These are phyloP conservation scores for Metschnikowia corniflorae DNA, from an alignment of 805 yeast species.

Conservation along the genomic window DNA sequence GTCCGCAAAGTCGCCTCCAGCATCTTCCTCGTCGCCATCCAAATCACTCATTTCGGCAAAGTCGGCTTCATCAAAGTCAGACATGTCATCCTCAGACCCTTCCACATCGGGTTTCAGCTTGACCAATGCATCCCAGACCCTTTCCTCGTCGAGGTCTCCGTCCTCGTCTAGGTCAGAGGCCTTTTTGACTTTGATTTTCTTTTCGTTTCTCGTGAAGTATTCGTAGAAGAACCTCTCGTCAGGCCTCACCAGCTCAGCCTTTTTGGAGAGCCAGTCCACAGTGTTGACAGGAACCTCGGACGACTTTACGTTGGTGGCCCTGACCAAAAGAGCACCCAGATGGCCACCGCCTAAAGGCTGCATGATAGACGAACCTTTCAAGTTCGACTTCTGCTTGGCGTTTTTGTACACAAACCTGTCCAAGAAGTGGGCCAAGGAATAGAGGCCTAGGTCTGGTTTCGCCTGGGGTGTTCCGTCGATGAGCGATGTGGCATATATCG, in stretches of 20 bases:
- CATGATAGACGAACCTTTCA: constrained; percentile 93
- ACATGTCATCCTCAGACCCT: constrained; percentile 27
- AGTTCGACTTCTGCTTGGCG: constrained; percentile 68
- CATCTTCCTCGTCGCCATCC: constrained; percentile 30
- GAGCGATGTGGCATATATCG: constrained; percentile 69
- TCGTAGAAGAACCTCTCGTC: constrained; percentile 87
- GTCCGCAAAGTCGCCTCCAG: constrained; percentile 17
- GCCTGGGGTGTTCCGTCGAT: constrained; percentile 47
- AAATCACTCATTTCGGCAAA: constrained; percentile 32
- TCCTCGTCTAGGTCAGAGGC: constrained; percentile 26
- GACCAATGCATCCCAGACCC: constrained; percentile 77
- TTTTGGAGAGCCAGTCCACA: constrained; percentile 74
- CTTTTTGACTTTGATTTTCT: constrained; percentile 26
- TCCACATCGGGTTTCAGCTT: constrained; percentile 71
- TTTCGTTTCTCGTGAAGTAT: constrained; percentile 66
- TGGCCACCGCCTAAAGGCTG: constrained; percentile 92
- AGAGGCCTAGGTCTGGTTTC: constrained; percentile 89
- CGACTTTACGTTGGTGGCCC: constrained; percentile 45
- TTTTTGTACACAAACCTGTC: constrained; percentile 94
- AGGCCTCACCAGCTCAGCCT: constrained; percentile 65
- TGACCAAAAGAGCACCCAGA: constrained; percentile 65
- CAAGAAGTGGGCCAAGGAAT: constrained; percentile 83
- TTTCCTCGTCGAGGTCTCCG: constrained; percentile 56
- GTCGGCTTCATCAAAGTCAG: constrained; percentile 46
- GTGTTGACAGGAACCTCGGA: constrained; percentile 73